phyloP scores from a whole-genome alignment of 2,329 filamentous ascomycete genomes.

The Ascochyta pisi region DNA sequence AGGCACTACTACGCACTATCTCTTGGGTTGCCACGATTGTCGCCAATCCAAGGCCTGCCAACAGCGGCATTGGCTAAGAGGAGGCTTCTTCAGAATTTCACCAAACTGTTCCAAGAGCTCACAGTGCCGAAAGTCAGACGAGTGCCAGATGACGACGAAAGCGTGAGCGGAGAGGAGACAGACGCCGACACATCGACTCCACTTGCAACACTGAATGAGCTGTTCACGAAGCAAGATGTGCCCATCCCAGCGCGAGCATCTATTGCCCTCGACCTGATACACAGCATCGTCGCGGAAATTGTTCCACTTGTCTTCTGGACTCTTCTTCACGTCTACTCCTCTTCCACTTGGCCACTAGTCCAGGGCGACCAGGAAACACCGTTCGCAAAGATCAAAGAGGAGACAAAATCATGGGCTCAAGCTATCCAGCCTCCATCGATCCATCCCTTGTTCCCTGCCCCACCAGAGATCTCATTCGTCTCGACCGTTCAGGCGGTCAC shows the following conservation, averaged over 20 bases:
- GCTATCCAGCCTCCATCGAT: constrained; percentile 46
- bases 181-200: constrained; percentile 45
- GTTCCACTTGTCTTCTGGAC: constrained; percentile 46
- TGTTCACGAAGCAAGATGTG: constrained; percentile 39
- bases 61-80: constrained; percentile 44
- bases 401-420: constrained; percentile 41
- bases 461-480: constrained; percentile 39
- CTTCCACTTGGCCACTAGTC: constrained; percentile 15
- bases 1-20: constrained; percentile 61
- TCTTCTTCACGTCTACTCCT: constrained; percentile 37
- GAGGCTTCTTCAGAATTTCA: constrained; percentile 38
- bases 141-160: constrained; percentile 41
- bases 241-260: constrained; percentile 38
- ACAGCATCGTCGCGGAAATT: constrained; percentile 37
- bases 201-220: constrained; percentile 38
- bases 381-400: constrained; percentile 34
- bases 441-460: constrained; percentile 45
- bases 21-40: constrained; percentile 62
- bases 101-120: constrained; percentile 36
- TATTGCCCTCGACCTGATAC: constrained; percentile 38
- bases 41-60: constrained; percentile 58
- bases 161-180: constrained; percentile 42
- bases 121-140: constrained; percentile 37
- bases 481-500: constrained; percentile 19
- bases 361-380: constrained; percentile 20